Evolutionary conservation across 148 eudicot species (phyloP).

Genomic region (Simmondsia chinensis): DNA sequence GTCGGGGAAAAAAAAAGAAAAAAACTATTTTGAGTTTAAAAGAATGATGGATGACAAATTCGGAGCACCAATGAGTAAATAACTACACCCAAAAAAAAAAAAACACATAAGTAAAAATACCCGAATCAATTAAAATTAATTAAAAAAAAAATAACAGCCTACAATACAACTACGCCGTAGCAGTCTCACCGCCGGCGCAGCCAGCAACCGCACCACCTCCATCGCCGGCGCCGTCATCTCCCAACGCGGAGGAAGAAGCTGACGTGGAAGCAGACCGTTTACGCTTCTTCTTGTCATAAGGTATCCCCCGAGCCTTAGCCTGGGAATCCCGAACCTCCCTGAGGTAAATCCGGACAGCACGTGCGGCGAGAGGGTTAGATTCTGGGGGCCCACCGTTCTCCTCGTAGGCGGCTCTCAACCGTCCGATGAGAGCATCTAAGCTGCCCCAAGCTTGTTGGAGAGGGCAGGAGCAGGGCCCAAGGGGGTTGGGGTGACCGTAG

Average conservation of each 20-base stretch:
- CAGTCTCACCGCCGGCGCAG: too few species aligned
- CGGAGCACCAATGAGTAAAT: too few species aligned
- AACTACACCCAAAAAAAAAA: too few species aligned
- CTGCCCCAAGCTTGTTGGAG: slow-evolving; percentile 69
- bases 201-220: neutral
- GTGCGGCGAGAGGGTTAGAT: slow-evolving; percentile 46
- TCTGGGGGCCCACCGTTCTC: slow-evolving; percentile 49
- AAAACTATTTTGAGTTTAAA: too few species aligned
- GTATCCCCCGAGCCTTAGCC: slow-evolving; percentile 50
- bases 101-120: too few species aligned
- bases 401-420: slow-evolving; percentile 62
- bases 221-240: slow-evolving; percentile 1
- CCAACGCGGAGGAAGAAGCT: too few species aligned
- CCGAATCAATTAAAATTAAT: too few species aligned
- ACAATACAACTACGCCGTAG: too few species aligned
- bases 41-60: too few species aligned
- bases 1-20: too few species aligned
- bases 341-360: slow-evolving; percentile 38
- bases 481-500: slow-evolving; percentile 59
- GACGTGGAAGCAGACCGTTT: too few species aligned
- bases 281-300: slow-evolving; percentile 56
- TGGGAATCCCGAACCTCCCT: slow-evolving; percentile 40
- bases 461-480: slow-evolving; percentile 58
- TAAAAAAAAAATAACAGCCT: too few species aligned
- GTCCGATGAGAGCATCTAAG: slow-evolving; percentile 61